phyloP scores from a whole-genome alignment of 169 alveolate genomes.

The Plasmodium ovale region DNA sequence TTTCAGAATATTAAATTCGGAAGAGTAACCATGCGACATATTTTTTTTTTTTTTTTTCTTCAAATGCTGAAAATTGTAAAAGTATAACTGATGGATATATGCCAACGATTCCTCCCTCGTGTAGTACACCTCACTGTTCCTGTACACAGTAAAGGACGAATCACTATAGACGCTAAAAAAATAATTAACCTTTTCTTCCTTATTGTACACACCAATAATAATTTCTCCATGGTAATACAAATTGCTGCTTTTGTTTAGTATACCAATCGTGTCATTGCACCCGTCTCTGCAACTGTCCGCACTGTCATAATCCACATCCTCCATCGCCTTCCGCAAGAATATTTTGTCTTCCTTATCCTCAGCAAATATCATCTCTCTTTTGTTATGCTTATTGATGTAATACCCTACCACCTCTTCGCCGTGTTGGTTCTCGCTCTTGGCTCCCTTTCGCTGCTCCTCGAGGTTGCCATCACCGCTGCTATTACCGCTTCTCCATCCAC shows the following conservation, averaged over 20 bases:
- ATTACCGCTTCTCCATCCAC: background rate
- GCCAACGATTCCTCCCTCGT: conserved; percentile 67
- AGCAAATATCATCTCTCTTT: conserved; percentile 32
- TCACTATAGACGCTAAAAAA: conserved; percentile 68
- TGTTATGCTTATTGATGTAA: conserved; percentile 29
- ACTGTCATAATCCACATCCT: background rate
- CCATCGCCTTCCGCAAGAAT: background rate
- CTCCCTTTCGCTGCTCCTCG: background rate
- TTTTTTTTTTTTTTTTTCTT: conserved; percentile 31
- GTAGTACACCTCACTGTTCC: conserved; percentile 23
- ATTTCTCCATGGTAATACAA: conserved; percentile 50
- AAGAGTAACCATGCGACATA: background rate
- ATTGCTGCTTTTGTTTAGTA: conserved; percentile 51
- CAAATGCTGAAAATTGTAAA: conserved; percentile 66
- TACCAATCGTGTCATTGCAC: background rate
- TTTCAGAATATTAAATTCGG: conserved; percentile 29
- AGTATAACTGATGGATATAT: conserved; percentile 56
- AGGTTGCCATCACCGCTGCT: background rate
- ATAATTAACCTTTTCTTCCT: conserved; percentile 34
- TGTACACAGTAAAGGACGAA: conserved; percentile 57
- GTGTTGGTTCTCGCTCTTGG: background rate
- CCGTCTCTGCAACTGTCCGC: background rate
- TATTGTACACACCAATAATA: conserved; percentile 29
- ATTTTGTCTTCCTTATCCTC: conserved; percentile 34
- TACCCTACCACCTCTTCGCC: conserved; percentile 36